Percentiles rank a stretch among this genome's conserved stretches.
Evolutionary conservation across 345 rosid genomes (phyloP).

Genomic region (Sapria himalayana): DNA sequence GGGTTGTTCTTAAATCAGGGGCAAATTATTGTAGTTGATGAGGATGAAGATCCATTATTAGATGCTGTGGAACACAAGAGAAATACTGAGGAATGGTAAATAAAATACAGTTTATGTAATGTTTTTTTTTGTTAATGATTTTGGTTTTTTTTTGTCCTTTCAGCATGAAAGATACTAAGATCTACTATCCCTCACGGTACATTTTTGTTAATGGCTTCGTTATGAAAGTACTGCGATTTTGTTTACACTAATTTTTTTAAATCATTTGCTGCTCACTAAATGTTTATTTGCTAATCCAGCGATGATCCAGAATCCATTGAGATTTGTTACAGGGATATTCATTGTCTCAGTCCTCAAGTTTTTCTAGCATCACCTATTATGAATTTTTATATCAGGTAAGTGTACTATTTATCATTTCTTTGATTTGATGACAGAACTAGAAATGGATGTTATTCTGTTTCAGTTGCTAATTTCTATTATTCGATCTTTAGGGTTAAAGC

Average conservation of each 20-base stretch:
- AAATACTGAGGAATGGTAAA: no score
- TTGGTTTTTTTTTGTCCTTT: not conserved
- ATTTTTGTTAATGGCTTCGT: not conserved
- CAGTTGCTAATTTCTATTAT: no score
- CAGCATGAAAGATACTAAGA: constrained; percentile 6
- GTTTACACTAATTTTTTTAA: not conserved
- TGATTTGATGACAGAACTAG: no score
- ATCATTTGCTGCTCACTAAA: constrained; percentile 2
- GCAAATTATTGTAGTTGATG: no score
- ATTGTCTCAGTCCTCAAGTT: constrained; percentile 45
- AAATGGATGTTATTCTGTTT: no score
- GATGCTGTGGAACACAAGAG: no score
- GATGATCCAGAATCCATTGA: constrained; percentile 49
- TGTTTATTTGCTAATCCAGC: constrained; percentile 19
- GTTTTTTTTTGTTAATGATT: not conserved
- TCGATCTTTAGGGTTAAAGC: no score
- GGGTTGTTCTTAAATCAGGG: no score
- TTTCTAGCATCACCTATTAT: constrained; percentile 55
- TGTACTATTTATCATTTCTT: no score
- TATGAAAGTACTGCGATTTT: constrained; percentile 3
- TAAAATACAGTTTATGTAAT: no score
- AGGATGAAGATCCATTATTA: no score
- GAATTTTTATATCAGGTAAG: constrained; percentile 72
- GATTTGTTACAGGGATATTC: constrained; percentile 35
- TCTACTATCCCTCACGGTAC: constrained; percentile 31